A percentile compares a stretch with the other conserved stretches of the same genome.
Conservation (phyloP, 2,329 filamentous ascomycete species). For the Aspergillus uvarum region DNA sequence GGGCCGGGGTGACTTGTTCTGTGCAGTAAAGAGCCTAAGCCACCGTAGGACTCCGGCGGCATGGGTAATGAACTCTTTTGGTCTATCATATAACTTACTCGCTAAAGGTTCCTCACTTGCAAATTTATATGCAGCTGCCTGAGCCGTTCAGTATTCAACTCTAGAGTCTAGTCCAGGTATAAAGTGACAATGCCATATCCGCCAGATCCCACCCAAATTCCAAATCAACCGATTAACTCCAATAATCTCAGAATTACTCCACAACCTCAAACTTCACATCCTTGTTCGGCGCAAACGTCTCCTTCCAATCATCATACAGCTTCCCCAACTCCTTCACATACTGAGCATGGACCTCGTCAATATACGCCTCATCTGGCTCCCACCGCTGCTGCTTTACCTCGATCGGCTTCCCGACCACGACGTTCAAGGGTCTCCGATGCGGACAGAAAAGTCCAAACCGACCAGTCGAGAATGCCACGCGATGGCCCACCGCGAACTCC, state of each 20-base stretch:
- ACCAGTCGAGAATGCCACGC: slow-evolving; percentile 80
- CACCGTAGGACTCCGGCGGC: too few relatives aligned
- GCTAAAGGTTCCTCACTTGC: too few relatives aligned
- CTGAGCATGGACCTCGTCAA: slow-evolving; percentile 69
- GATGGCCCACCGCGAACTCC: slow-evolving; percentile 69
- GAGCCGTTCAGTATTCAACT: too few relatives aligned
- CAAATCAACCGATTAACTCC: background rate
- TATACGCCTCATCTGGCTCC: slow-evolving; percentile 65
- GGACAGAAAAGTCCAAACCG: slow-evolving; percentile 78
- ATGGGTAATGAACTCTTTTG: too few relatives aligned
- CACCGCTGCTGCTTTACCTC: slow-evolving; percentile 55
- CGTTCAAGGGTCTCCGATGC: slow-evolving; percentile 75
- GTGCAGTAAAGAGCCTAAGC: too few relatives aligned
- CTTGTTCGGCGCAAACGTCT: slow-evolving; percentile 26
- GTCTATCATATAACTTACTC: too few relatives aligned
- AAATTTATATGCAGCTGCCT: too few relatives aligned
- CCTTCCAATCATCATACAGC: slow-evolving; percentile 34
- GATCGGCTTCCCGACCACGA: slow-evolving; percentile 77
- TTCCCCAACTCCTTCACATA: slow-evolving; percentile 59
- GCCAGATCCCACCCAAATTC: too few relatives aligned
- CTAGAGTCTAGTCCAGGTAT: too few relatives aligned
- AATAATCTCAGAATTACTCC: slow-evolving; percentile 8
- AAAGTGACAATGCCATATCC: too few relatives aligned
- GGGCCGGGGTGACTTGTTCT: too few relatives aligned
- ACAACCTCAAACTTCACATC: slow-evolving; percentile 30